Evolutionary conservation across 306 rosid species (phyloP).

Genomic region (Chamaecrista fasciculata): DNA sequence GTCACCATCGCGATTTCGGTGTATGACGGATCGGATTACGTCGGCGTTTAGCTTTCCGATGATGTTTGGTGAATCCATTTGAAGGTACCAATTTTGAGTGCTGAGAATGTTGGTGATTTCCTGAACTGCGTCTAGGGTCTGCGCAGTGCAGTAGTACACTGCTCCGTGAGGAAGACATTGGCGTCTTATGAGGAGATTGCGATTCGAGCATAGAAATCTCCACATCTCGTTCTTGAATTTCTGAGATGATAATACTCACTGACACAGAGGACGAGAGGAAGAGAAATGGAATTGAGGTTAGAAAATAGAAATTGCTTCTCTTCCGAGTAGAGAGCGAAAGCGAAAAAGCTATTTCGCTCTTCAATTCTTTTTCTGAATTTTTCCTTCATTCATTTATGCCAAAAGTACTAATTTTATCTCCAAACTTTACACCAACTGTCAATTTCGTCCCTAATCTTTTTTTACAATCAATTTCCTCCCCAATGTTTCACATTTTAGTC

Average conservation of each 20-base stretch:
- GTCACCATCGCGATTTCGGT: conserved; percentile 29
- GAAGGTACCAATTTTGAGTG: conserved; percentile 34
- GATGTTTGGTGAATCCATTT: conserved; percentile 25
- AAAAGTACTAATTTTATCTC: too few species aligned
- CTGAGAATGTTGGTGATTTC: conserved; percentile 43
- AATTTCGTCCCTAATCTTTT: too few species aligned
- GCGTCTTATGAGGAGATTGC: not conserved
- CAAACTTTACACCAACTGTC: too few species aligned
- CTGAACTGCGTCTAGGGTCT: conserved; percentile 30
- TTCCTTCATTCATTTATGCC: too few species aligned
- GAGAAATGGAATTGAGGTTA: not conserved
- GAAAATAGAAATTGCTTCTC: not conserved
- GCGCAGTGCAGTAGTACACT: conserved; percentile 25
- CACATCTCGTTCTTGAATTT: conserved; percentile 6
- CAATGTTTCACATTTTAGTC: too few species aligned
- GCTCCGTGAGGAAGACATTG: not conserved
- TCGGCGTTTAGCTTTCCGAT: conserved; percentile 39
- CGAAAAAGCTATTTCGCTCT: too few species aligned
- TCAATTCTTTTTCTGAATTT: too few species aligned
- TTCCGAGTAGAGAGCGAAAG: too few species aligned
- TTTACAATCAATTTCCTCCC: too few species aligned
- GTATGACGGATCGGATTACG: conserved; percentile 42
- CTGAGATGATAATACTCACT: not conserved
- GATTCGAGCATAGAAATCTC: conserved; percentile 9
- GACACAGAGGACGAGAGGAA: not conserved